These are phyloP conservation scores for Eucalyptus erythrocorys DNA, from an alignment of 345 rosid genomes.

Conservation along the genomic window DNA sequence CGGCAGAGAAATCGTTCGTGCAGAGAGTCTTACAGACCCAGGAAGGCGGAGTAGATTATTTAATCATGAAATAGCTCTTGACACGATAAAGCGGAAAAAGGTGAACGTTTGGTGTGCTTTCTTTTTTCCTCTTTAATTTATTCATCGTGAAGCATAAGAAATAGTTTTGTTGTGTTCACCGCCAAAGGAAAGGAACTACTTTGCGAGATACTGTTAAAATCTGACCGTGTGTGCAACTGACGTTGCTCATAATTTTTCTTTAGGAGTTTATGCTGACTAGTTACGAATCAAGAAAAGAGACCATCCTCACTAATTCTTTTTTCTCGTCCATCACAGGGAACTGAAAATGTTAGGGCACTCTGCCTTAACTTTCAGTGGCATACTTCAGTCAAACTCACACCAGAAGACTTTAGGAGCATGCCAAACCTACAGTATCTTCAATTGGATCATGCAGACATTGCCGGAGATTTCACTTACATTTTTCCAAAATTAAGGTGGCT, in stretches of 20 bases:
- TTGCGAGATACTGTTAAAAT: no score
- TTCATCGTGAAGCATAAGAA: no score
- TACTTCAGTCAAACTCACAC: background rate
- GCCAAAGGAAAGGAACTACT: no score
- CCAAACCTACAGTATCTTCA: background rate
- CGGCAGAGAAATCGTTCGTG: background rate
- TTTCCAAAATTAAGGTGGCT: background rate
- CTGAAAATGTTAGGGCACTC: background rate
- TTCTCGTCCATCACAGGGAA: background rate
- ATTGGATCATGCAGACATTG: background rate
- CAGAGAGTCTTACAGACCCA: background rate
- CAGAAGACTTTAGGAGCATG: background rate
- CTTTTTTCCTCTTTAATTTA: no score
- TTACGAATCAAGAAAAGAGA: background rate
- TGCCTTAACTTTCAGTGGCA: background rate
- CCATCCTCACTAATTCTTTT: background rate
- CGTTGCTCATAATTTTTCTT: no score
- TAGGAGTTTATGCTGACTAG: background rate
- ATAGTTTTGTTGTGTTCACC: no score
- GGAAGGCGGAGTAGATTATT: background rate
- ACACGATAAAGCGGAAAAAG: background rate
- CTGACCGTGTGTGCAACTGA: no score
- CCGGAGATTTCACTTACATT: fast-evolving
- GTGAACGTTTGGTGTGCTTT: background rate
- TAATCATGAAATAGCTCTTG: background rate